Conservation (phyloP, 495 filamentous ascomycete genomes). For the Neurospora sp. region DNA sequence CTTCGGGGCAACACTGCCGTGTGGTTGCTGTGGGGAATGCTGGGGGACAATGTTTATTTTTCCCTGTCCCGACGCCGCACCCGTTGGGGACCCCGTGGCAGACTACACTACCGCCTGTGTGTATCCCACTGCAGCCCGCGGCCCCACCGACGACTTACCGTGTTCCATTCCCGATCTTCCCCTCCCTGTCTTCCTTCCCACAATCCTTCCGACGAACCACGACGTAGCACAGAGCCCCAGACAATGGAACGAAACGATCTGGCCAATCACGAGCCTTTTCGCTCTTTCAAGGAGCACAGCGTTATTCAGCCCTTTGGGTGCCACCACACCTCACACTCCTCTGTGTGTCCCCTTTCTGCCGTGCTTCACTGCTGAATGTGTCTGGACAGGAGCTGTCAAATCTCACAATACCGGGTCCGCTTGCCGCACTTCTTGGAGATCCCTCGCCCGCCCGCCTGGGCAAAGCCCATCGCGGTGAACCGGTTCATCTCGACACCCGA, state of each 20-base stretch:
- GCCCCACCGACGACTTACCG: slow-evolving; percentile 36
- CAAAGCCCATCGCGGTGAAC: neutral
- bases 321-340: neutral
- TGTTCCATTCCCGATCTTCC: slow-evolving; percentile 24
- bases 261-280: neutral
- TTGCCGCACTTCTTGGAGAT: neutral
- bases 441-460: neutral
- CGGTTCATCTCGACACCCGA: neutral
- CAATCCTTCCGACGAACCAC: neutral
- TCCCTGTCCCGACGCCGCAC: neutral
- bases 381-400: neutral
- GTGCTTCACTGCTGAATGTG: neutral
- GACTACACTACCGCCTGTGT: neutral
- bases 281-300: neutral
- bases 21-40: neutral
- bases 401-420: neutral
- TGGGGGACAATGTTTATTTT: neutral
- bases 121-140: slow-evolving; percentile 13
- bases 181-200: neutral
- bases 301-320: neutral
- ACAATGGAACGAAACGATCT: neutral
- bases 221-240: neutral
- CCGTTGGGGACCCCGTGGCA: neutral
- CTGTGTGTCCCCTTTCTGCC: neutral
- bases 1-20: neutral